These are phyloP conservation scores for Pleurotus citrinopileatus DNA, from an alignment of 768 basidiomycete species.

Conservation along the genomic window DNA sequence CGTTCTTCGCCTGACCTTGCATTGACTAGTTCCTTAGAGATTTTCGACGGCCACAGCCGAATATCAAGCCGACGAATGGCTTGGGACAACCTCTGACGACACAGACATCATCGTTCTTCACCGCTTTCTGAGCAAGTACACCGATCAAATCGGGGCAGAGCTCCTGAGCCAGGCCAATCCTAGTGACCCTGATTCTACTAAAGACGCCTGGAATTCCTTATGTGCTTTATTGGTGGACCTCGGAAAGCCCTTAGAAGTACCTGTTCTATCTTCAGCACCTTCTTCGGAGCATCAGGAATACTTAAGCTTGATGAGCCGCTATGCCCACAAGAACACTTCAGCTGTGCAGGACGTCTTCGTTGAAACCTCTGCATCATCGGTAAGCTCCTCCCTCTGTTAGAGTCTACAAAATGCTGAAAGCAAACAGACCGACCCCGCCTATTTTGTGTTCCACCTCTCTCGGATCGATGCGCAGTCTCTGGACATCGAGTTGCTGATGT, in stretches of 20 bases:
- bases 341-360: conserved; percentile 67
- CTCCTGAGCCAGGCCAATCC: conserved; percentile 69
- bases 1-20: not conserved
- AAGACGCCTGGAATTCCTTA: conserved; percentile 81
- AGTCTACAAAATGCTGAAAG: conserved; percentile 1
- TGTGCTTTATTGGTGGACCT: conserved; percentile 80
- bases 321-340: conserved; percentile 55
- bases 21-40: conserved; percentile 28
- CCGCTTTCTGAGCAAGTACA: conserved; percentile 80
- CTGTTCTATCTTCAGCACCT: conserved; percentile 48
- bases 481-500: conserved; percentile 76
- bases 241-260: conserved; percentile 64
- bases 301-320: conserved; percentile 63
- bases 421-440: conserved; percentile 40
- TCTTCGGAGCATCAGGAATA: conserved; percentile 61
- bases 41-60: conserved; percentile 34
- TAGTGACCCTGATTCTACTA: conserved; percentile 61
- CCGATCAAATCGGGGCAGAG: conserved; percentile 87
- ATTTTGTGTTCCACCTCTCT: conserved; percentile 65
- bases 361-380: conserved; percentile 45
- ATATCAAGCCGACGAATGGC: conserved; percentile 70
- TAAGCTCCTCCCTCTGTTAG: conserved; percentile 22
- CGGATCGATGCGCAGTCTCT: conserved; percentile 77
- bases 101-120: conserved; percentile 82
- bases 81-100: conserved; percentile 75